Conservation (phyloP, 2,329 filamentous ascomycete species). For the Pseudopyricularia javanii region DNA sequence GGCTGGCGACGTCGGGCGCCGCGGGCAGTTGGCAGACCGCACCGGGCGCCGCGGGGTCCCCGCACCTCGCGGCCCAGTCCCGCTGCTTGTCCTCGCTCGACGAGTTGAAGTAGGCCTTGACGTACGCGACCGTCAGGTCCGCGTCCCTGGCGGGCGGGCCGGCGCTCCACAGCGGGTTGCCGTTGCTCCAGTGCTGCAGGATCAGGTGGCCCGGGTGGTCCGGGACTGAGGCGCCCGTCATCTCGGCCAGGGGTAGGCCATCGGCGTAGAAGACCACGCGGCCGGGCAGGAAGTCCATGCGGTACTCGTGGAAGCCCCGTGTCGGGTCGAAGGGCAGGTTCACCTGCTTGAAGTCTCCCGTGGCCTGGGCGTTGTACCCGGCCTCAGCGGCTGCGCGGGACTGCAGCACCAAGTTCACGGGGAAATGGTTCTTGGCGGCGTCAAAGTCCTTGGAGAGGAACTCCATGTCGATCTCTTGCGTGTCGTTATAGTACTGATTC, state of each 20-base stretch:
- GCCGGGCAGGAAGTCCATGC: constrained; percentile 58
- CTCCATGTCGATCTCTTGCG: constrained; percentile 72
- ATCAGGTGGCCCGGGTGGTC: constrained; percentile 51
- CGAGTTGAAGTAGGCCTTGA: constrained; percentile 73
- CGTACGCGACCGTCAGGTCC: constrained; percentile 51
- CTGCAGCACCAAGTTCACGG: constrained; percentile 66
- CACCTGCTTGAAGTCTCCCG: constrained; percentile 42
- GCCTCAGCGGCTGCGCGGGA: constrained; percentile 43
- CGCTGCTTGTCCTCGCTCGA: constrained; percentile 27
- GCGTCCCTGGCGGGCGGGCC: constrained; percentile 56
- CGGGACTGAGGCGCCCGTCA: constrained; percentile 46
- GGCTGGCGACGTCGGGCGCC: constrained; percentile 18
- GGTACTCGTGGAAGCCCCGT: constrained; percentile 60
- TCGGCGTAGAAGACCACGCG: constrained; percentile 61
- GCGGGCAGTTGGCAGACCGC: constrained; percentile 38
- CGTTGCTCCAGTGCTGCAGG: constrained; percentile 70
- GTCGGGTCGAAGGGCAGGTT: constrained; percentile 56
- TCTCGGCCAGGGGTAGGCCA: constrained; percentile 39
- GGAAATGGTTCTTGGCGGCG: constrained; percentile 32
- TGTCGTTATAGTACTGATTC: constrained; percentile 61
- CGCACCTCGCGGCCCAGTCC: constrained; percentile 29
- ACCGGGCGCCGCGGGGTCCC: constrained; percentile 18
- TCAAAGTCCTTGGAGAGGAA: constrained; percentile 59
- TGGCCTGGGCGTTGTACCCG: constrained; percentile 51
- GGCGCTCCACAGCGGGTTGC: constrained; percentile 56